Base-by-base conservation (phyloP, 768 basidiomycete species). In the Lentinula detonsa region DNA sequence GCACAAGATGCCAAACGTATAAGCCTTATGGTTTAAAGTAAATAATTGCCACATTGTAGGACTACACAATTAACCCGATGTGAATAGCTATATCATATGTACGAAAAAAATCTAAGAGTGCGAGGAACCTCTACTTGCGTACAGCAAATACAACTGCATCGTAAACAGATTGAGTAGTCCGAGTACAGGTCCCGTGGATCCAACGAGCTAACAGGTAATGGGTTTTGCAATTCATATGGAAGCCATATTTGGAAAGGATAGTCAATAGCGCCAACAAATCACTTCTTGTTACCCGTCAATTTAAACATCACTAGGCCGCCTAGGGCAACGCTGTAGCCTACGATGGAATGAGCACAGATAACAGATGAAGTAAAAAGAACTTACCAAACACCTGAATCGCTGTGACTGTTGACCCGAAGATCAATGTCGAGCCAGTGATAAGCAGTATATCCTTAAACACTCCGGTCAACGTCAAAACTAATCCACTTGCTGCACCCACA, bases 401-500 rank as follows among this genome's bases (percentile, higher is more conserved):
- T 33, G 92, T 90, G 68, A 99, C 86, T 11, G 73, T 71, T n/a
- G 84, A 82, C 43, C 90, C 86, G 69, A 96, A 96, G 60, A 96
- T 76, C 58, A 94, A 71, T 35, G 98, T 94, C 1, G 93, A 95
- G 49, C 93, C 94, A 7, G 85, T 81, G 73, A 99, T 94, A 62
- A 98, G 85, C 31, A 99, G 83, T 64, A 98, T 98, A 71, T 98
- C 96, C 91, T 95, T 95, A 75, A 95, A 88, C 28, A 98, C 95
- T 15, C 95, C 95, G 2, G 95, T 95, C 4, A 98, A 82, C 2
- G 95, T 98, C 65, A 98, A 78, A 18, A 97, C 85, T 62, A 98
- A 79, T 1, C 95, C 93, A 53, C 88, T 90, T 15, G 88, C 95
- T 0, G 86, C 90, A 46, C 93, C 84, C 37, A 97, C 93, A 67